Conservation (phyloP, 805 yeast genomes). For the Pichia thaimueangensis region DNA sequence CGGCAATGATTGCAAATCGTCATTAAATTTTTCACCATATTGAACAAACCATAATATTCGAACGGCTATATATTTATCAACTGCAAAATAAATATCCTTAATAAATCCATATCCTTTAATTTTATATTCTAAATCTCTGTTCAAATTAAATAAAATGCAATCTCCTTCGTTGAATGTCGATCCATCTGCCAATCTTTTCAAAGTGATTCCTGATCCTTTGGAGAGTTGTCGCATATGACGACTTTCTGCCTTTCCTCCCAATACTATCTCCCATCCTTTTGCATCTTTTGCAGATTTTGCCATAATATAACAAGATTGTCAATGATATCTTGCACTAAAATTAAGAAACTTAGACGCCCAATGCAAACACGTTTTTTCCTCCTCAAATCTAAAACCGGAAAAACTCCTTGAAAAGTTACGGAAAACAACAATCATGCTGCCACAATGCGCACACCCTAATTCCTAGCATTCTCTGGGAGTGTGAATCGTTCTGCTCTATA, state of each 20-base stretch:
- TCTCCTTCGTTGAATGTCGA: constrained; percentile 49
- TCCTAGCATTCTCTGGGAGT: too few relatives aligned
- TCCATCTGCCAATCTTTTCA: constrained; percentile 41
- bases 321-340: too few relatives aligned
- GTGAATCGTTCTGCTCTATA: too few relatives aligned
- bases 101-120: constrained; percentile 38
- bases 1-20: constrained; percentile 22
- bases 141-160: constrained; percentile 33
- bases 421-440: too few relatives aligned
- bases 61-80: constrained; percentile 41
- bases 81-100: constrained; percentile 46
- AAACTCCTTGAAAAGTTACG: too few relatives aligned
- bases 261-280: constrained; percentile 33
- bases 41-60: constrained; percentile 43
- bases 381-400: too few relatives aligned
- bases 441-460: too few relatives aligned
- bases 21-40: constrained; percentile 27
- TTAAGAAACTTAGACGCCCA: too few relatives aligned
- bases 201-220: constrained; percentile 18
- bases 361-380: too few relatives aligned
- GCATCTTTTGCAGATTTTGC: constrained; percentile 23
- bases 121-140: constrained; percentile 20
- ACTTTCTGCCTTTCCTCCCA: constrained; percentile 21
- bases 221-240: constrained; percentile 14
- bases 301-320: too few relatives aligned